Evolutionary conservation across 768 basidiomycete genomes (phyloP), one percentile per base, ranked within the genome.

Genomic region (Tricholoma hemisulphureum): DNA sequence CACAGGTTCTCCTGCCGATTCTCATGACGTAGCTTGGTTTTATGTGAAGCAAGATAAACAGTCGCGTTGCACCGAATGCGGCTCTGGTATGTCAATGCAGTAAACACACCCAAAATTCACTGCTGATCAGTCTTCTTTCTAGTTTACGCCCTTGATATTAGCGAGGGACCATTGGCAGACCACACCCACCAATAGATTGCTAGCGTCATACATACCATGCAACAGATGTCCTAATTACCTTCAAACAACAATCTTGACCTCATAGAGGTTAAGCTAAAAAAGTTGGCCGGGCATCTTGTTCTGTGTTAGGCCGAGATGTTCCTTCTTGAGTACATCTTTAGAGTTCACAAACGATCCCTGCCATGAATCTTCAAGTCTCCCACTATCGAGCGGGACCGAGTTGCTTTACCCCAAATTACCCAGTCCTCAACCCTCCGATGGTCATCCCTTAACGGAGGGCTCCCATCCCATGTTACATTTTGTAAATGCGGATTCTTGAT

Each of bases 1-100:
- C 82, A 95, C 96, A 39, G 96, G 96, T 53, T 86, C 82, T 67
- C 96, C 96, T 9, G 92, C 90, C 45, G 96, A 98, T 75, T 95
- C 94, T 31, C 96, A 98, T 76, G 93, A 98, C 66, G 81, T 95
- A 54, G 79, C 86, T 65, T 98, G 95, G 95, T 85, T 94, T 71
- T 82, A 69, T 59, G 62, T 91, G 65, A 80, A 73, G 58, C 80
- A 84, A 65, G 80, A 88, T 66, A 85, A 87, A 73, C 78, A 81
- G 63, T 78, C 80, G 61, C 89, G 95, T 70, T 98, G 95, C 85
- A 79, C 84, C 11, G 95, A 98, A 76, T 98, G 95, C 64, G 95
- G 95, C 65, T 94, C 89, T 56, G 92, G 94, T 95, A 67, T 51
- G 87, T 75, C 26, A 49, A 11, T 39, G 24, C 26, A 4, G 3